These are phyloP conservation scores for Colletotrichum musicola DNA, from an alignment of 2,329 filamentous ascomycete species.

Conservation along the genomic window DNA sequence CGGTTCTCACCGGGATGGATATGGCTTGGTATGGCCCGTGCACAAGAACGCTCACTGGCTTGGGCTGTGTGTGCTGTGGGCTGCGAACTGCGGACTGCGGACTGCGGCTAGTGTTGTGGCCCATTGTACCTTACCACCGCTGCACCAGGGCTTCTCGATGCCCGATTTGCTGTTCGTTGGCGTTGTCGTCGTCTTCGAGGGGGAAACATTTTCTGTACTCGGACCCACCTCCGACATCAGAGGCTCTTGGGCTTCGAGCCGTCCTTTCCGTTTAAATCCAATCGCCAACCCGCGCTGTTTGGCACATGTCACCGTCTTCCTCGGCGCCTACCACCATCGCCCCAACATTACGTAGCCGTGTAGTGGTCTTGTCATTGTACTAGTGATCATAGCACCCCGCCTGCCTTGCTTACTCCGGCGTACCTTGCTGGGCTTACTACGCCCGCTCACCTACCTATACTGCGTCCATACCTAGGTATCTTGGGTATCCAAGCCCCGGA, in stretches of 20 bases:
- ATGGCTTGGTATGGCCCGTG: constrained; percentile 10
- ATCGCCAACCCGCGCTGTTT: constrained; percentile 14
- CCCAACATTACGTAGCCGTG: constrained; percentile 34
- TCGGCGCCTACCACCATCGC: constrained; percentile 30
- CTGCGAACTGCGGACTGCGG: neutral
- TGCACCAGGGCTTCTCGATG: neutral
- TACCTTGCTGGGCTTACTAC: neutral
- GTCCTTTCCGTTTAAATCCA: constrained; percentile 37
- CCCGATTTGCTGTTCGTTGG: neutral
- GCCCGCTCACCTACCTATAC: neutral
- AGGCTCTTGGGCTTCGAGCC: constrained; percentile 33
- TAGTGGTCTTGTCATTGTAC: constrained; percentile 15
- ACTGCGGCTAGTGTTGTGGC: too few species aligned
- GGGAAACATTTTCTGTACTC: constrained; percentile 18
- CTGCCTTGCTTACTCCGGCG: neutral
- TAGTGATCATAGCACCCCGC: neutral
- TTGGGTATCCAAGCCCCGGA: neutral
- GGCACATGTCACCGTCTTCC: constrained; percentile 28
- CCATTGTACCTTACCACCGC: neutral
- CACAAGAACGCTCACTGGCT: neutral
- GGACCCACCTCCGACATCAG: constrained; percentile 33
- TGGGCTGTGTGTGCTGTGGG: neutral
- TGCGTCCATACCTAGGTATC: too few species aligned
- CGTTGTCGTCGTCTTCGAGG: neutral
- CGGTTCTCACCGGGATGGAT: constrained; percentile 28